These are phyloP conservation scores for Massarina eburnea DNA, from an alignment of 2,329 filamentous ascomycete species.

Conservation along the genomic window DNA sequence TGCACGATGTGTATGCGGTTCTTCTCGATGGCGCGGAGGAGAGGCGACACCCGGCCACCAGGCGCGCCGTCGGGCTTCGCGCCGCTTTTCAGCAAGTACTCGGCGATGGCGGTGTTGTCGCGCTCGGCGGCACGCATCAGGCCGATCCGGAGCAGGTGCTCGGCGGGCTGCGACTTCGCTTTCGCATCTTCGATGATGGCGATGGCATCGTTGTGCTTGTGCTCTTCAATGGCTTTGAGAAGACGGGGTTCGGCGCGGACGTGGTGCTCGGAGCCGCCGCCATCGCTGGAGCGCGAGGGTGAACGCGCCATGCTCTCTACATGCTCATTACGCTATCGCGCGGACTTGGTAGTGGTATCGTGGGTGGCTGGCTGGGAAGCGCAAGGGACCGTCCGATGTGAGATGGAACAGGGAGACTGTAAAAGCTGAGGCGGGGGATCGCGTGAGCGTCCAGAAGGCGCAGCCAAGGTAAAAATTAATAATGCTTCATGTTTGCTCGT, in stretches of 20 bases:
- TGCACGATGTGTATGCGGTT: slow-evolving; percentile 33
- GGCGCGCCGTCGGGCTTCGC: slow-evolving; percentile 38
- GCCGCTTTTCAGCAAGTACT: slow-evolving; percentile 36
- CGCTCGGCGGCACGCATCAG: slow-evolving; percentile 39
- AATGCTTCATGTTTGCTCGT: slow-evolving; percentile 3
- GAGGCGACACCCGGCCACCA: slow-evolving; percentile 30
- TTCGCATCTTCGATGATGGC: slow-evolving; percentile 40
- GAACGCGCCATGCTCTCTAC: slow-evolving; percentile 35
- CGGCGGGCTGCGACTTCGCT: slow-evolving; percentile 31
- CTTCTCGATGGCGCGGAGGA: slow-evolving; percentile 37
- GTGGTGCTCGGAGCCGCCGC: slow-evolving; percentile 29
- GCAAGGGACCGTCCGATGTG: slow-evolving; percentile 6
- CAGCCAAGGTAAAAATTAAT: neutral
- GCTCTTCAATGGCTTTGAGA: slow-evolving; percentile 39
- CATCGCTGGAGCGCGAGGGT: slow-evolving; percentile 40
- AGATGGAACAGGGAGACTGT: slow-evolving; percentile 8
- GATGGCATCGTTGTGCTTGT: slow-evolving; percentile 30
- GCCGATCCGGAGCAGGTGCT: slow-evolving; percentile 40
- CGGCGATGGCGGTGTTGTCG: slow-evolving; percentile 30
- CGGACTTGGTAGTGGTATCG: neutral
- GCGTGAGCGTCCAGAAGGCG: slow-evolving; percentile 12
- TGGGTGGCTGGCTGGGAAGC: neutral
- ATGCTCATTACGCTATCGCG: slow-evolving; percentile 1
- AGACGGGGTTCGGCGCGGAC: slow-evolving; percentile 37
- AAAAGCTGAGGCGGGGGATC: slow-evolving; percentile 5